Conservation (phyloP, 179 eudicot species). For the Spergularia azorica region DNA sequence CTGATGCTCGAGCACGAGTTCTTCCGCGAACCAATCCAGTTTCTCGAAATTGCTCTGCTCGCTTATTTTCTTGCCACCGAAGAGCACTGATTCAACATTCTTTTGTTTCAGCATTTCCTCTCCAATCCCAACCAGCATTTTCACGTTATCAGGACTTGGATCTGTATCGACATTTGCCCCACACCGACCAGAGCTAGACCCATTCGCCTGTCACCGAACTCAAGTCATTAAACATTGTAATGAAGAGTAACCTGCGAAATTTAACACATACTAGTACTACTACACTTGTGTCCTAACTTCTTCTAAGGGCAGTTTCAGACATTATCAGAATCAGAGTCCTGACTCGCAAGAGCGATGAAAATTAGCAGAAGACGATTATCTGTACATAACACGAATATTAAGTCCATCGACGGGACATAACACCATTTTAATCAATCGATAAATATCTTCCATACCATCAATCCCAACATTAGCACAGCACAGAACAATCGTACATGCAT, state of each 20-base stretch:
- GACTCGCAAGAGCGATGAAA: too few species aligned
- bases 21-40: slow-evolving; percentile 90
- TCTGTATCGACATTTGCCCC: slow-evolving; percentile 67
- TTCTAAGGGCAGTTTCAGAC: too few species aligned
- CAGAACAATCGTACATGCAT: background rate
- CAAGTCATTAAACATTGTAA: background rate
- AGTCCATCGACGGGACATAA: too few species aligned
- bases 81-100: slow-evolving; percentile 82
- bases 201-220: slow-evolving; percentile 60
- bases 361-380: too few species aligned
- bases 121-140: slow-evolving; percentile 57
- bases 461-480: background rate
- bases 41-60: slow-evolving; percentile 80
- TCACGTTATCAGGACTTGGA: slow-evolving; percentile 73
- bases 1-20: slow-evolving; percentile 87
- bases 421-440: too few species aligned
- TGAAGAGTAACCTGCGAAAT: background rate
- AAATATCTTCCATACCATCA: too few species aligned
- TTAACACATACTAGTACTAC: background rate
- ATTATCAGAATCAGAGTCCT: too few species aligned
- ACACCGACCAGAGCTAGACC: slow-evolving; percentile 60
- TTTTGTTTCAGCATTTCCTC: slow-evolving; percentile 95
- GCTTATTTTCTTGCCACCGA: slow-evolving; percentile 74
- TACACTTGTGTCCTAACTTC: too few species aligned
- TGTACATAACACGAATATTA: too few species aligned